Base-by-base conservation (phyloP, 768 basidiomycete species). In the Leccinum pellstonianum region DNA sequence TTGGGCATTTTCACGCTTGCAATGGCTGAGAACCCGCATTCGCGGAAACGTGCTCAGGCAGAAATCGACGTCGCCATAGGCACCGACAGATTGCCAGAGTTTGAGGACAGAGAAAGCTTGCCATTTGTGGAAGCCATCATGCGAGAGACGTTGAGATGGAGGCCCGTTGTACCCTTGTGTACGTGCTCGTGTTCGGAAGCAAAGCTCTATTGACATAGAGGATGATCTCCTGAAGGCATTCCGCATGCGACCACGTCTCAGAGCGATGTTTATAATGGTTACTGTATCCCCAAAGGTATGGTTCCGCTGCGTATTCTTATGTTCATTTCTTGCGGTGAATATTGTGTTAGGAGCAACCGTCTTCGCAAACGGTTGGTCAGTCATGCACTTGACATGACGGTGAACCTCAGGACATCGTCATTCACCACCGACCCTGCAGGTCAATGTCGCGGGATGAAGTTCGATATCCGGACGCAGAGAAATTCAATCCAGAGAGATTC, bases 241-340 rank as follows among this genome's bases (percentile, higher is more conserved):
- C 66, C 70, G 4, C 74, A 74, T 57, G 48, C 59, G 6, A 21
- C 62, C 5, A 77, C 76, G 1, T 62, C 70, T 50, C 76, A 21
- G 21, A 21, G 77, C 59, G 78, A 80, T 50, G 57, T 72, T 15
- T 80, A 79, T 61, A 66, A 72, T 35, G 75, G 77, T 15, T 81
- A 80, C 58, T 67, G 80, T 7, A 85, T 86, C 47, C 83, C 84
- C 6, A 75, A 75, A 59, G 83, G 83, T 43, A 25, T 4, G 48
- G 7, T 23, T 25, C 7, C 12, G 3, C 6, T 25, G 25, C 5
- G 25, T 49, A 27, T 49, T 23, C 14, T 47, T 5, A 1, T 29
- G 2, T n/a, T 41, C 17, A 41, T 7, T 15, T 23, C 15, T 49
- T 25, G 21, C 21, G 21, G 21, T 21, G 21, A 12, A 25, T 3